Conservation (phyloP, 768 basidiomycete species). For the Tylopilus balloui region DNA sequence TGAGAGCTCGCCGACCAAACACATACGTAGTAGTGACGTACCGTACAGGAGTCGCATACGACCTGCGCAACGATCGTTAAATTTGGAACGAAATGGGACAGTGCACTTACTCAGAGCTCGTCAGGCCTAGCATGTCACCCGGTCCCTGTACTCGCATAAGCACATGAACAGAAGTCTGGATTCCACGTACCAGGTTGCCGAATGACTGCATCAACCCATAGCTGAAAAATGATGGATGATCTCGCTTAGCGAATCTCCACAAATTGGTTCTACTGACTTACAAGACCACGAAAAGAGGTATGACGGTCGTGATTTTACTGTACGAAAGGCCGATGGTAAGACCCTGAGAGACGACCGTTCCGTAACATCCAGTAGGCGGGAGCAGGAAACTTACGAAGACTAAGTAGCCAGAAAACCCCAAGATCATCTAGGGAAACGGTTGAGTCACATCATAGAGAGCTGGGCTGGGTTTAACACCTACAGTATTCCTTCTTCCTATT, state of each 20-base stretch:
- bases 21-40: slow-evolving; percentile 16
- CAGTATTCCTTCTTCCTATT: slow-evolving; percentile 55
- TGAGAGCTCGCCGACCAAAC: background rate
- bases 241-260: slow-evolving; percentile 1
- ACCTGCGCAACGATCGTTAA: slow-evolving; percentile 33
- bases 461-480: slow-evolving; percentile 25
- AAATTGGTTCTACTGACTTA: slow-evolving; percentile 27
- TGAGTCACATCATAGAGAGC: slow-evolving; percentile 4
- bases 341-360: slow-evolving; percentile 26
- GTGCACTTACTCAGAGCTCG: slow-evolving; percentile 55
- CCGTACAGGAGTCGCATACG: slow-evolving; percentile 62
- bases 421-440: slow-evolving; percentile 45
- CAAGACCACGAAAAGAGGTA: slow-evolving; percentile 67
- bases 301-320: slow-evolving; percentile 56
- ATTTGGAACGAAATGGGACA: slow-evolving; percentile 1
- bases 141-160: slow-evolving; percentile 46
- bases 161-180: background rate
- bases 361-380: background rate
- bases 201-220: slow-evolving; percentile 71
- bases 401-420: slow-evolving; percentile 65
- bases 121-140: slow-evolving; percentile 66
- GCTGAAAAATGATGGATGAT: slow-evolving; percentile 34
- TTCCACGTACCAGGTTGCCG: slow-evolving; percentile 52
- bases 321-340: slow-evolving; percentile 58
- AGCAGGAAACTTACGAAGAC: slow-evolving; percentile 43